Base-by-base conservation (phyloP, 2,329 filamentous ascomycete genomes). In the Orbilia blumenaviensis region DNA sequence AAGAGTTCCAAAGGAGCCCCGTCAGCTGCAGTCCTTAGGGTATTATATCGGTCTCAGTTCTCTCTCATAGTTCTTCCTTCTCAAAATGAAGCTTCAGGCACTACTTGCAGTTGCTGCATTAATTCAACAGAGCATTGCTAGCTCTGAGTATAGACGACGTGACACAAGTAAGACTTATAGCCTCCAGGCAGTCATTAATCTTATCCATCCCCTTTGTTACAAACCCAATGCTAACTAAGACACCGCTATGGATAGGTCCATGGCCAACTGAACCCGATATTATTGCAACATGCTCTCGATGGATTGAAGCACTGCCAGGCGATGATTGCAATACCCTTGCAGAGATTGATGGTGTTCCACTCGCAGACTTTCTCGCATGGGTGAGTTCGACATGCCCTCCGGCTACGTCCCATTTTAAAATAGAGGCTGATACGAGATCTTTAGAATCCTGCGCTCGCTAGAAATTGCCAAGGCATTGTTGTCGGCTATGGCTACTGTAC, bases 111-210 rank as follows among this genome's bases (percentile, higher is more conserved):
- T 32, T 16, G 29, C 52, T 36, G 25, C 27, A 18, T 29, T 68
- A 10, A 41, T 61, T 6, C 52, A 60, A 9, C 52, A 38, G 21
- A 29, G 27, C 16, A 16, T 60, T n/a, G 64, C 64, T 6, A 38
- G 21, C 1, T n/a, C 42, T 16, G 21, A 32, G 8, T 68, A 60
- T 18, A 41, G 41, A n/a, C 52, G 50, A 34, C 64, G 52, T 21
- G 64, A 56, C 14, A 68, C 64, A 29, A 68, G 64, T 68, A 68
- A 68, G 64, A 34, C n/a, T n/a, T n/a, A n/a, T n/a, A n/a, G n/a
- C n/a, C n/a, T n/a, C n/a, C n/a, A n/a, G n/a, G n/a, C n/a, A n/a
- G n/a, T n/a, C n/a, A n/a, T n/a, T n/a, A n/a, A n/a, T n/a, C n/a
- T n/a, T n/a, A n/a, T n/a, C n/a, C n/a, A n/a, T n/a, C n/a, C n/a